phyloP scores from a whole-genome alignment of 2,329 filamentous ascomycete species.

The Aspergillus viridinutans region DNA sequence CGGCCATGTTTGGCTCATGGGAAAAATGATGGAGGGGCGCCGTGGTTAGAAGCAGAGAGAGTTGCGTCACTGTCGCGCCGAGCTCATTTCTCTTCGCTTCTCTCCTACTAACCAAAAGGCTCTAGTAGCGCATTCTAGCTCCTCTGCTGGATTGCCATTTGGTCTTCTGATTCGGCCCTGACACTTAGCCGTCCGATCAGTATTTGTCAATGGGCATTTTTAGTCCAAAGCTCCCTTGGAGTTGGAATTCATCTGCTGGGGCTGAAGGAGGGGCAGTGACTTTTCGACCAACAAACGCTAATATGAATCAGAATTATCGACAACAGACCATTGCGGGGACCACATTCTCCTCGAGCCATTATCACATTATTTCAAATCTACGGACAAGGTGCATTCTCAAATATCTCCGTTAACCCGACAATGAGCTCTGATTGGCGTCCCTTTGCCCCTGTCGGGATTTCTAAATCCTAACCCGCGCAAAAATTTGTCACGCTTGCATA shows the following conservation, averaged over 20 bases:
- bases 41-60: neutral
- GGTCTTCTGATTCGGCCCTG: neutral
- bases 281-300: neutral
- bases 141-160: neutral
- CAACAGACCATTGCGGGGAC: neutral
- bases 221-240: neutral
- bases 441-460: neutral
- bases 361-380: neutral
- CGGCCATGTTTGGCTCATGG: neutral
- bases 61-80: neutral
- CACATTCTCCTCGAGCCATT: neutral
- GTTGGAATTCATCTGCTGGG: neutral
- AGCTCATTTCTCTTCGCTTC: neutral
- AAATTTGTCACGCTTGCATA: neutral
- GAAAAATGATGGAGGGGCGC: neutral
- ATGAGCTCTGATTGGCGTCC: neutral
- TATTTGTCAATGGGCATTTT: neutral
- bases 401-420: neutral
- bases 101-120: neutral
- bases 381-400: neutral
- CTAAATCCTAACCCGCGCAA: neutral
- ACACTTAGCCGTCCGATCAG: neutral
- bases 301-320: neutral
- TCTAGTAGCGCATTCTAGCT: neutral
- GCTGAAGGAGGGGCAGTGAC: neutral